Percentiles rank a stretch among this genome's conserved stretches.
These are phyloP conservation scores for Candolleomyces eurysporus DNA, from an alignment of 768 basidiomycete genomes.

Conservation along the genomic window DNA sequence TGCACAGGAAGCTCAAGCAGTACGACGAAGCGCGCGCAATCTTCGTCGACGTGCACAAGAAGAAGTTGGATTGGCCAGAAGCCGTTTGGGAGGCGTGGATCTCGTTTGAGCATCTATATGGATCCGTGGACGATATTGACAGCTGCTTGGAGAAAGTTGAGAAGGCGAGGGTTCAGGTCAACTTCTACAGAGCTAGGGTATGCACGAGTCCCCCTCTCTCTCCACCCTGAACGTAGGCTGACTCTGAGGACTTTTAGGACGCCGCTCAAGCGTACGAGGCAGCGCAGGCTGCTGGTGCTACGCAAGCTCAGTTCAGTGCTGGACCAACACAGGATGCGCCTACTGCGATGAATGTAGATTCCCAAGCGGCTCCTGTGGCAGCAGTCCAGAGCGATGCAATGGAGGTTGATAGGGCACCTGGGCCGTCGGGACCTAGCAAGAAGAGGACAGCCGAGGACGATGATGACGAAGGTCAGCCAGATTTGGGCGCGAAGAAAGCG, in stretches of 20 bases:
- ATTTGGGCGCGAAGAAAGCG: slow-evolving; percentile 54
- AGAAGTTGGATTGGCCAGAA: slow-evolving; percentile 93
- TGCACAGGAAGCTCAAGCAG: slow-evolving; percentile 47
- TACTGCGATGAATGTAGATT: slow-evolving; percentile 29
- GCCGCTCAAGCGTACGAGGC: slow-evolving; percentile 44
- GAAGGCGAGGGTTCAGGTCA: slow-evolving; percentile 61
- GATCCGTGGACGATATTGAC: slow-evolving; percentile 66
- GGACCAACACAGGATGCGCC: not conserved
- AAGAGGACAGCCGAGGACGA: slow-evolving; percentile 46
- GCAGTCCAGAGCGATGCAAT: not conserved
- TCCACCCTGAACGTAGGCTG: not conserved
- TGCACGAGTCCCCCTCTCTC: slow-evolving; percentile 12
- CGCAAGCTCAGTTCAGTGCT: slow-evolving; percentile 36
- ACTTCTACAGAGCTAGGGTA: slow-evolving; percentile 63
- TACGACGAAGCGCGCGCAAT: slow-evolving; percentile 61
- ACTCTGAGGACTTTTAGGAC: slow-evolving; percentile 59
- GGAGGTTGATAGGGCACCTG: slow-evolving; percentile 5
- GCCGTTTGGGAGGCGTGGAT: slow-evolving; percentile 90
- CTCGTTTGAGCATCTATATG: slow-evolving; percentile 83
- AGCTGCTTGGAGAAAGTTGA: slow-evolving; percentile 61
- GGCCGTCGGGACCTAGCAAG: slow-evolving; percentile 33
- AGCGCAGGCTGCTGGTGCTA: slow-evolving; percentile 42
- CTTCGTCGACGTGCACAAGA: slow-evolving; percentile 64
- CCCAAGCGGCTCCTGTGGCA: slow-evolving; percentile 1
- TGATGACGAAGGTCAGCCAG: slow-evolving; percentile 49